phyloP scores from a whole-genome alignment of 352 stramenopile genomes.

The Phytophthora ohioensis region DNA sequence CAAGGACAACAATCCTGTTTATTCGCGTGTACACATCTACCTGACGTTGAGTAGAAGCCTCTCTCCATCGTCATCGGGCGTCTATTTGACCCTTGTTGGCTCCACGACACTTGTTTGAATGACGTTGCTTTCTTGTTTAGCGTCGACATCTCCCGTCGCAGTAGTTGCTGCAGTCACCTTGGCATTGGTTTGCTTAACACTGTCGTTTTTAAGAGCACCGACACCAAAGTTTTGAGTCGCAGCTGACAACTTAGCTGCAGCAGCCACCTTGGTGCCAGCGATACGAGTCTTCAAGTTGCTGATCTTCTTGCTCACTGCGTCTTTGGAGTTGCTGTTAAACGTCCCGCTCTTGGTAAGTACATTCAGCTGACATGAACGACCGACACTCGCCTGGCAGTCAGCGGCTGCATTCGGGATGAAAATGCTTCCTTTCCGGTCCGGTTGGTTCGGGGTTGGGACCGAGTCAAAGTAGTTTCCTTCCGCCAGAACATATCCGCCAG shows the following conservation, averaged over 20 bases:
- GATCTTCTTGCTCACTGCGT: conserved; percentile 11
- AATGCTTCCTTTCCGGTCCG: conserved; percentile 19
- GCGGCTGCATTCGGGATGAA: conserved; percentile 14
- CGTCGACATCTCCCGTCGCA: too few relatives aligned
- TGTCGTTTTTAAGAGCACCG: conserved; percentile 20
- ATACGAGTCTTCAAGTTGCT: conserved; percentile 2
- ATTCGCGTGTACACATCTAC: too few relatives aligned
- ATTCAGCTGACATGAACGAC: conserved; percentile 24
- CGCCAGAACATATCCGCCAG: conserved; percentile 27
- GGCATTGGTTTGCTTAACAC: conserved; percentile 29
- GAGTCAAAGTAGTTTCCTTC: conserved; percentile 47
- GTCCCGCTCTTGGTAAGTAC: conserved; percentile 14
- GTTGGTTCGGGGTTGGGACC: conserved; percentile 11
- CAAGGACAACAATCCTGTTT: too few relatives aligned
- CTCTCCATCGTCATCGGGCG: too few relatives aligned
- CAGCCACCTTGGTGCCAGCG: conserved; percentile 1
- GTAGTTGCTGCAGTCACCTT: not conserved
- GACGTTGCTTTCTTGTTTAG: too few relatives aligned
- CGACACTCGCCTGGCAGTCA: conserved; percentile 24
- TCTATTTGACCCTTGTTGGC: too few relatives aligned
- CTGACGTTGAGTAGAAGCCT: too few relatives aligned
- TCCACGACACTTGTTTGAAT: too few relatives aligned
- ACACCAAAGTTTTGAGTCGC: conserved; percentile 11
- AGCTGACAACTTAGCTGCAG: not conserved
- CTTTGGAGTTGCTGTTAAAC: conserved; percentile 1